Evolutionary conservation across 2,329 filamentous ascomycete genomes (phyloP).

Genomic region (Calonectria montana): DNA sequence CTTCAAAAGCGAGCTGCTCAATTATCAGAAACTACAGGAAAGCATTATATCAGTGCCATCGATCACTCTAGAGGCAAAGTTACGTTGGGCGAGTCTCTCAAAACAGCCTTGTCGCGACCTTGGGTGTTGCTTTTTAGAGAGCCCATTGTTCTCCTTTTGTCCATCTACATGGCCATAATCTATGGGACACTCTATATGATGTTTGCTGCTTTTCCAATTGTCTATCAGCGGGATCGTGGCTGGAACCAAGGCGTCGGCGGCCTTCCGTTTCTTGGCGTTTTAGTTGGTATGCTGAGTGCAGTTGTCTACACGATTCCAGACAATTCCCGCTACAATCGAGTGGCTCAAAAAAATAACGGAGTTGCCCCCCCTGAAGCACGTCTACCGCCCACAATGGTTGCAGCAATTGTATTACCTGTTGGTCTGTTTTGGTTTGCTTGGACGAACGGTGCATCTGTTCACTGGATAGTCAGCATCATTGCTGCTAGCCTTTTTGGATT

Average conservation of each 20-base stretch:
- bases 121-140: not conserved
- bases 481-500: slow-evolving; percentile 62
- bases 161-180: not conserved
- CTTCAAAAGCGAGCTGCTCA: not conserved
- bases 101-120: not conserved
- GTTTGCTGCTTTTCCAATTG: not conserved
- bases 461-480: slow-evolving; percentile 65
- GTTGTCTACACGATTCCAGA: not conserved
- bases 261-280: not conserved
- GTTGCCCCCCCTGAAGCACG: slow-evolving; percentile 72
- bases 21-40: not conserved
- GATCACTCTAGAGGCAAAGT: not conserved
- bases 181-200: not conserved
- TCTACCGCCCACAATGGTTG: slow-evolving; percentile 69
- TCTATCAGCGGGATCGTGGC: not conserved
- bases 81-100: not conserved
- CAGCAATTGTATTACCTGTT: slow-evolving; percentile 66
- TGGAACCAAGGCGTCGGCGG: not conserved
- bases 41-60: not conserved
- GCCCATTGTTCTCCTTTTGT: not conserved
- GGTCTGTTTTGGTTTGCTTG: slow-evolving; percentile 75
- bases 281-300: not conserved
- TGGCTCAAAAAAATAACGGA: slow-evolving; percentile 62
- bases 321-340: not conserved
- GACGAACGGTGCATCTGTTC: slow-evolving; percentile 54